phyloP scores from a whole-genome alignment of 805 yeast genomes.

The Kodamaea kaohsiungensis region DNA sequence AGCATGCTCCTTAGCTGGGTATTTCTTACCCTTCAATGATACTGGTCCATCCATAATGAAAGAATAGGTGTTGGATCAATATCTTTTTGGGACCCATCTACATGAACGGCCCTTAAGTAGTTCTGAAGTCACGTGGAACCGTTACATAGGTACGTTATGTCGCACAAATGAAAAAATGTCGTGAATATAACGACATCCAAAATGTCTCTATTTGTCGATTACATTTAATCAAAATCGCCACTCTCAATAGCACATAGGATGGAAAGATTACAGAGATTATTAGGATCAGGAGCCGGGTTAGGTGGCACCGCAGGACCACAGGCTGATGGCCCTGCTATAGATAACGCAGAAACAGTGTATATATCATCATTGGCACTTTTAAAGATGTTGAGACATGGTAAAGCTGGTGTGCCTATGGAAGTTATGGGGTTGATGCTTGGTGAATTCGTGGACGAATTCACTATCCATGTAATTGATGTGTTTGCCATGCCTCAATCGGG shows the following conservation, averaged over 20 bases:
- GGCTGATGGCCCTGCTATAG: slow-evolving; percentile 79
- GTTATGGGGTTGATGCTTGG: slow-evolving; percentile 98
- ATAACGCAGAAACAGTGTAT: slow-evolving; percentile 94
- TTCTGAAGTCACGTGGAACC: not conserved
- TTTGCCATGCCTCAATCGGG: slow-evolving; percentile 99
- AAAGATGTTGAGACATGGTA: slow-evolving; percentile 96
- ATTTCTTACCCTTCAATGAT: slow-evolving; percentile 45
- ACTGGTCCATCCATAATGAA: slow-evolving; percentile 12
- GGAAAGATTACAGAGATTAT: slow-evolving; percentile 52
- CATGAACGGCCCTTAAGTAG: not conserved
- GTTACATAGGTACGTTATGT: not conserved
- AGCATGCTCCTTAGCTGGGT: slow-evolving; percentile 85
- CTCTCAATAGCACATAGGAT: slow-evolving; percentile 18
- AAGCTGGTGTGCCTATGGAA: slow-evolving; percentile 82
- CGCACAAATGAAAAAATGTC: not conserved
- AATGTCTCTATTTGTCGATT: slow-evolving; percentile 1
- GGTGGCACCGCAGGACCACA: slow-evolving; percentile 46
- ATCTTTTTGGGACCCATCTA: not conserved
- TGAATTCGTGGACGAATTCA: slow-evolving; percentile 94
- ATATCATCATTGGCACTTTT: slow-evolving; percentile 92
- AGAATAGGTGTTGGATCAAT: not conserved
- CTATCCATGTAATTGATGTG: slow-evolving; percentile 95
- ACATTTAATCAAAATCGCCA: slow-evolving; percentile 3
- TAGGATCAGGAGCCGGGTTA: slow-evolving; percentile 47
- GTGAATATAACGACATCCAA: not conserved